Conservation (phyloP, 306 rosid species). For the Prunus fruticosa region DNA sequence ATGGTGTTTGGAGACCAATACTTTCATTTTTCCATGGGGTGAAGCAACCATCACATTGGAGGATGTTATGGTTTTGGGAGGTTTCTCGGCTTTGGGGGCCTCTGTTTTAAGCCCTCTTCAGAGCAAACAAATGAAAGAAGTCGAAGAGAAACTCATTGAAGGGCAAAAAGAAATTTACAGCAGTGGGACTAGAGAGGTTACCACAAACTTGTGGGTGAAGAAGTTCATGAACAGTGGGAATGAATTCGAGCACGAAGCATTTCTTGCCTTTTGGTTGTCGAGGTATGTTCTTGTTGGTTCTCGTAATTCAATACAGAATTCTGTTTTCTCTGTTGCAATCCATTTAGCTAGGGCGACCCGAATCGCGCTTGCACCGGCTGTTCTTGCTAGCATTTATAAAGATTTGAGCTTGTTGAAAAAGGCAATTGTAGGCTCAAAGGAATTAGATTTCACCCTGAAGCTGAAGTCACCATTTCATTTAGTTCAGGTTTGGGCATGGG, state of each 20-base stretch:
- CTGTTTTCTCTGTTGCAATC: conserved; percentile 26
- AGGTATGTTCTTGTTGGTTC: conserved; percentile 28
- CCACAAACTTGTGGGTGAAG: conserved; percentile 18
- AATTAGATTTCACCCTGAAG: not conserved
- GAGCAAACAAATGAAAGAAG: conserved; percentile 23
- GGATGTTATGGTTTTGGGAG: conserved; percentile 34
- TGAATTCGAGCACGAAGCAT: conserved; percentile 54
- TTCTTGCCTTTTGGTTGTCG: conserved; percentile 50
- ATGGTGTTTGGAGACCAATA: conserved; percentile 22
- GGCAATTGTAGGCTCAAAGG: not conserved
- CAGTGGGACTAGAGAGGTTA: no score
- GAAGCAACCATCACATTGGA: conserved; percentile 33
- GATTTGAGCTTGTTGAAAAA: conserved; percentile 9
- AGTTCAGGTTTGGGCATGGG: conserved; percentile 31
- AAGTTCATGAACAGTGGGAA: conserved; percentile 27
- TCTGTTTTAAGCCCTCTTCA: conserved; percentile 28
- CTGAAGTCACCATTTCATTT: not conserved
- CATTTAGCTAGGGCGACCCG: conserved; percentile 17
- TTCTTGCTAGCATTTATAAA: conserved; percentile 17
- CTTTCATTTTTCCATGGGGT: conserved; percentile 30
- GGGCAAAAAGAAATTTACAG: not conserved
- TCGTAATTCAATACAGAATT: not conserved
- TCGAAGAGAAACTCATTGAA: conserved; percentile 15
- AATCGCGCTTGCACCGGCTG: conserved; percentile 13
- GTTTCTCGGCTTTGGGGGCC: conserved; percentile 28